Conservation (phyloP, 2,329 filamentous ascomycete species). For the Aureobasidium sp. region DNA sequence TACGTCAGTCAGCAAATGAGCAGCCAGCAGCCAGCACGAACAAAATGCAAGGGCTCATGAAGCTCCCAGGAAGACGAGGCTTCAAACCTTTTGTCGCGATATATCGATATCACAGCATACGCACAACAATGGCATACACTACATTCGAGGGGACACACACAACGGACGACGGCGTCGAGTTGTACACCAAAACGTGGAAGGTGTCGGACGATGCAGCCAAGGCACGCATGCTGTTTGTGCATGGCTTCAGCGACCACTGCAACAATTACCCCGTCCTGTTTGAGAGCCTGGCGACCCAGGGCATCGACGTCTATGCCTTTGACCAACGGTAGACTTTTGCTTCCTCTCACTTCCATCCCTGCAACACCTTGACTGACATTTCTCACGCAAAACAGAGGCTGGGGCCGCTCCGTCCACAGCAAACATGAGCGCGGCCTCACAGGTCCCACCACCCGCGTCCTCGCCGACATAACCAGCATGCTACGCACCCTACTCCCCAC, state of each 20-base stretch:
- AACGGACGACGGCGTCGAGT: slow-evolving; percentile 45
- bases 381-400: slow-evolving; percentile 47
- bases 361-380: neutral
- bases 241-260: slow-evolving; percentile 83
- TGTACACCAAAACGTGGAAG: slow-evolving; percentile 59
- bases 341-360: neutral
- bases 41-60: slow-evolving; percentile 1
- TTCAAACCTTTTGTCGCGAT: neutral
- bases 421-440: slow-evolving; percentile 61
- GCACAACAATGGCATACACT: neutral
- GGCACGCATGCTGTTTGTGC: slow-evolving; percentile 74
- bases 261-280: slow-evolving; percentile 73
- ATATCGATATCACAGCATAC: neutral
- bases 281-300: slow-evolving; percentile 58
- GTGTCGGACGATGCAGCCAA: slow-evolving; percentile 36
- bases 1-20: slow-evolving; percentile 7
- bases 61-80: neutral
- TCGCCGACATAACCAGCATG: slow-evolving; percentile 74
- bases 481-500: slow-evolving; percentile 50
- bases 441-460: slow-evolving; percentile 64
- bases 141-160: slow-evolving; percentile 43
- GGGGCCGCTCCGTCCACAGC: slow-evolving; percentile 65
- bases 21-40: neutral
- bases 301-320: slow-evolving; percentile 69
- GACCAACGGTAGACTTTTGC: slow-evolving; percentile 55